Evolutionary conservation across 345 rosid species (phyloP).

Genomic region (Hibiscus tridactylites): DNA sequence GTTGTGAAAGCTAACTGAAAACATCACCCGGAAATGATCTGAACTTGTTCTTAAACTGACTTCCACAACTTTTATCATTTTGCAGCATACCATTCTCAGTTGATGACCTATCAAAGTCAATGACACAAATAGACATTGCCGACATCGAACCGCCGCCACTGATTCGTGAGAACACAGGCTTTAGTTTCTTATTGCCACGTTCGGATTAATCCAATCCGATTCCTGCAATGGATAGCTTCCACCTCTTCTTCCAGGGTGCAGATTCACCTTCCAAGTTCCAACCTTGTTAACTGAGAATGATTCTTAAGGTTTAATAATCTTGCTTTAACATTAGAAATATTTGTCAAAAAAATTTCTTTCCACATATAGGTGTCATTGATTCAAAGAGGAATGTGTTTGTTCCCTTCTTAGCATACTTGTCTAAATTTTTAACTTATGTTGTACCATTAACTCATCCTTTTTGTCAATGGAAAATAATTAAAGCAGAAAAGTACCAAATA

Average conservation of each 20-base stretch:
- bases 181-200: slow-evolving; percentile 80
- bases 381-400: slow-evolving; percentile 15
- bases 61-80: neutral
- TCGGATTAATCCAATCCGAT: slow-evolving; percentile 23
- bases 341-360: neutral
- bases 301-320: neutral
- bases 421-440: slow-evolving; percentile 14
- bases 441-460: slow-evolving; percentile 22
- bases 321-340: slow-evolving; percentile 3
- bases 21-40: neutral
- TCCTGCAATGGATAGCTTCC: neutral
- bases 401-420: slow-evolving; percentile 16
- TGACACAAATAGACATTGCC: slow-evolving; percentile 76
- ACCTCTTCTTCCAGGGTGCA: neutral
- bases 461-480: neutral
- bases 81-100: slow-evolving; percentile 97
- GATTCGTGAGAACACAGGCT: slow-evolving; percentile 81
- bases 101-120: slow-evolving; percentile 88
- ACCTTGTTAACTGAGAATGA: neutral
- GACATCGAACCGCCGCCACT: slow-evolving; percentile 89
- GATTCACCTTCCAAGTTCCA: slow-evolving; percentile 1
- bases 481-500: neutral
- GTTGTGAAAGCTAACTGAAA: neutral
- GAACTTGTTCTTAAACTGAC: slow-evolving; percentile 5
- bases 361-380: slow-evolving; percentile 19